phyloP scores from a whole-genome alignment of 352 stramenopile species.

The Blastocystis sp. region DNA sequence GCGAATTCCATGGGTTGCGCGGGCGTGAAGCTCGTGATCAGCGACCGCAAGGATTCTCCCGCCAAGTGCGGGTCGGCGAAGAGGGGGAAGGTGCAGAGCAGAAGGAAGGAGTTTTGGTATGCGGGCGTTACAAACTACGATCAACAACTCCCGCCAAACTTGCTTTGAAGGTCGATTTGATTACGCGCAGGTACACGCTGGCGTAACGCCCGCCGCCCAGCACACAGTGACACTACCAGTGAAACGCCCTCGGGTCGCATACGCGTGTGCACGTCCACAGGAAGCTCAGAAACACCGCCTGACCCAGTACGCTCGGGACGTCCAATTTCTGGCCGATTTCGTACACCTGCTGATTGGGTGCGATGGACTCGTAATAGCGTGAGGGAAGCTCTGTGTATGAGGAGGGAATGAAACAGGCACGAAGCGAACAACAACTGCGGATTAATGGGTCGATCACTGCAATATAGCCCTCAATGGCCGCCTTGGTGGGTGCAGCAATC shows the following conservation, averaged over 20 bases:
- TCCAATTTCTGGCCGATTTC: conserved; percentile 5
- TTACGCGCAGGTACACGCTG: conserved; percentile 11
- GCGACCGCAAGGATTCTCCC: conserved; percentile 9
- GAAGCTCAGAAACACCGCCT: conserved; percentile 8
- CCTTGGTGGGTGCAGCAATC: background rate
- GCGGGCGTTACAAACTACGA: conserved; percentile 24
- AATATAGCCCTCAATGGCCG: background rate
- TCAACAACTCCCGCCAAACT: background rate
- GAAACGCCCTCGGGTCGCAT: background rate
- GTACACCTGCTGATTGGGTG: background rate
- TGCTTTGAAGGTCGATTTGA: background rate
- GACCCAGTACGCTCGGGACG: conserved; percentile 32
- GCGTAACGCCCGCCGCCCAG: conserved; percentile 13
- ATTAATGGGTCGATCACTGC: conserved; percentile 22
- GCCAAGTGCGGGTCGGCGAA: background rate
- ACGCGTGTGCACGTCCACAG: conserved; percentile 50
- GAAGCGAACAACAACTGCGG: conserved; percentile 13
- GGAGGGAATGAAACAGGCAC: background rate
- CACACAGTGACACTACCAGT: conserved; percentile 30
- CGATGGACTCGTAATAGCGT: background rate
- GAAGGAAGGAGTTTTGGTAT: conserved; percentile 49
- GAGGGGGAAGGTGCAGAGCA: conserved; percentile 3
- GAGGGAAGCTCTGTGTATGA: background rate
- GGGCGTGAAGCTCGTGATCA: background rate
- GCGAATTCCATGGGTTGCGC: background rate